These are phyloP conservation scores for Exophiala aquamarina DNA, from an alignment of 2,329 filamentous ascomycete genomes.

Conservation along the genomic window DNA sequence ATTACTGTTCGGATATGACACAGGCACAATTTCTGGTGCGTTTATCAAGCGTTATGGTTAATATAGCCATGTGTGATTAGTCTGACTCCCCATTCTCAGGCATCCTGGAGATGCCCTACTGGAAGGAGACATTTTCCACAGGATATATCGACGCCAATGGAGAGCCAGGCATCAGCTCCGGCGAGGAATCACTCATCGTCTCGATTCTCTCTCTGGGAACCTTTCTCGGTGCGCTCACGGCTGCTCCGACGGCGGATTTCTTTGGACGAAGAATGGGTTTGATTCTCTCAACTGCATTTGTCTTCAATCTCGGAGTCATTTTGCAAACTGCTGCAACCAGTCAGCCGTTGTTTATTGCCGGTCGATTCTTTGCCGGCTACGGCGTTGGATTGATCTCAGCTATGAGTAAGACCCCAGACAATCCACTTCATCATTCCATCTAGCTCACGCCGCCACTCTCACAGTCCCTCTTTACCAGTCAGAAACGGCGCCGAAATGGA, in stretches of 20 bases:
- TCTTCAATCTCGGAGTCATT: constrained; percentile 68
- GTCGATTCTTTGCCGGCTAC: constrained; percentile 78
- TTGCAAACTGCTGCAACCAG: constrained; percentile 61
- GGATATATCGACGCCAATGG: background rate
- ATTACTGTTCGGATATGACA: constrained; percentile 8
- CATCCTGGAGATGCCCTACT: constrained; percentile 5
- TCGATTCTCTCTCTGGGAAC: constrained; percentile 81
- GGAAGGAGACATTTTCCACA: constrained; percentile 3
- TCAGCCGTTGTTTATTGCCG: constrained; percentile 75
- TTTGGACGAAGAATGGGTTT: constrained; percentile 70
- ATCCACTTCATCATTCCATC: background rate
- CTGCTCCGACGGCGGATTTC: constrained; percentile 68
- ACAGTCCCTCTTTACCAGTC: constrained; percentile 49
- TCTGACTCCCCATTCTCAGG: background rate
- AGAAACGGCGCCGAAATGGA: constrained; percentile 44
- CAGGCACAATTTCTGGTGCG: constrained; percentile 5
- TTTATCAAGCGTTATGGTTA: no score
- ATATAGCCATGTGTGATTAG: background rate
- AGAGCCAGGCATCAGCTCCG: background rate
- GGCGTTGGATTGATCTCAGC: constrained; percentile 85
- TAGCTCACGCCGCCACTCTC: background rate
- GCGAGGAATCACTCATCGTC: constrained; percentile 43
- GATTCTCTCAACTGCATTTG: constrained; percentile 57
- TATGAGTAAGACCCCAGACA: constrained; percentile 46
- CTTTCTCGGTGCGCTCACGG: constrained; percentile 67